Base-by-base conservation (phyloP, 306 rosid species). In the Prunus armeniaca region DNA sequence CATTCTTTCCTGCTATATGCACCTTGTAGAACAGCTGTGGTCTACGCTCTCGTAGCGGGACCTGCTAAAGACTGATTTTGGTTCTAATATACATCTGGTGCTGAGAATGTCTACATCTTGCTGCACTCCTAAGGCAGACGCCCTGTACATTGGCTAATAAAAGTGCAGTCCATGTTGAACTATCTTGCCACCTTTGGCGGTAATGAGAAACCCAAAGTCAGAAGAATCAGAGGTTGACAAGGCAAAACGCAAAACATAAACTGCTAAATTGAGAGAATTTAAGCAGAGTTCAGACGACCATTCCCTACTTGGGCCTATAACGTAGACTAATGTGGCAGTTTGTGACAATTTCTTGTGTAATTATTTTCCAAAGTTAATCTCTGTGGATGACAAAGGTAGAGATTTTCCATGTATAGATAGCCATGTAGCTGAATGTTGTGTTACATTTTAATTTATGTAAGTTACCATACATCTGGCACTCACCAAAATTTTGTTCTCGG, bases 21-120 rank as follows among this genome's bases (percentile, higher is more conserved):
- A 17, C 99, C 97, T 56, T 76, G 87, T 60, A 89, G 99, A 84
- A 89, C 98, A 46, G 98, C 90, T 13, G 96, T 82, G 69, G 98
- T 91, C 52, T 89, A 90, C 72, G 91, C 90, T 78, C 85, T 89
- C 46, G 85, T 70, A 9, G 87, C 83, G 22, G 66, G 74, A 57
- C 76, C 88, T 15, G 63, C 64, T 17, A 79, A 81, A 67, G 76
- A 76, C 65, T 90, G 84, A 82, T 41, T 51, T 32, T 38, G 15
- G 38, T 20, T 34, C 51, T 3, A 7, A 28, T 15, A 5, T 15
- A 73, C 27, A 22, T 72, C 54, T 56, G 76, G 45, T 41, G 55
- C 54, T 58, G 47, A 61, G 51, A 46, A 61, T 5, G 30, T 46
- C 58, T 10, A 10, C 77, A 45, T 61, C 13, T 46, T 27, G 58